Base-by-base conservation (phyloP, 441 rosid genomes). In the Geranium incanum region DNA sequence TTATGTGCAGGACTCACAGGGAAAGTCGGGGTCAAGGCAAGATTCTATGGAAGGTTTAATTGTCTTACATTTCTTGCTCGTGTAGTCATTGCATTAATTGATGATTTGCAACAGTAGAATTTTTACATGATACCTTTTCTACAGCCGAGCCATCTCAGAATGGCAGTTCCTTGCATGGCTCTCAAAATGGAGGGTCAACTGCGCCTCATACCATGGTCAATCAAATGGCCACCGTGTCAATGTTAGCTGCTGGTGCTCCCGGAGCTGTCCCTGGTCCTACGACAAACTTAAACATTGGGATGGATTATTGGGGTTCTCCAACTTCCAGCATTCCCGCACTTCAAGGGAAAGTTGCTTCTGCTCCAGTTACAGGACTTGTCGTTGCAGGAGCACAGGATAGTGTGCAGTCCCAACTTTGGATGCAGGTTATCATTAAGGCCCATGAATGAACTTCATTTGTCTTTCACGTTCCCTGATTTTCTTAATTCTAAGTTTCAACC, bases 251-350 rank as follows among this genome's bases (percentile, higher is more conserved):
- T 36, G 85, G 84, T 68, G 73, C 84, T 41, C 81, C 84, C 7
- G 82, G 84, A 72, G 91, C 86, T 72, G 78, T 84, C 76, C 85
- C 90, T 52, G 91, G 94, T 15, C 97, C 97, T 37, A 77, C 95
- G 4, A 90, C 97, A 70, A 92, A 89, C 84, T 82, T 94, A 77
- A 93, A 94, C 68, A 90, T 92, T 74, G 96, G 99, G 74, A 90
- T 92, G 97, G 99, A 92, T 57, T 94, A 85, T 65, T 94, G 99
- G 99, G 88, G 91, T 36, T 80, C 89, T 69, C 87, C 92, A 71
- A 80, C 89, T 75, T 78, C 50, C 39, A 77, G 75, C 73, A 74
- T 88, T 59, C 91, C 96, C 67, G 87, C 84, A 69, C 76, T 90
- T 68, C 87, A 79, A 36, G 95, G 91, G 50, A 87, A 90, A 78